Base-by-base conservation (phyloP, 805 yeast species). In the Nakazawaea anatomiae region DNA sequence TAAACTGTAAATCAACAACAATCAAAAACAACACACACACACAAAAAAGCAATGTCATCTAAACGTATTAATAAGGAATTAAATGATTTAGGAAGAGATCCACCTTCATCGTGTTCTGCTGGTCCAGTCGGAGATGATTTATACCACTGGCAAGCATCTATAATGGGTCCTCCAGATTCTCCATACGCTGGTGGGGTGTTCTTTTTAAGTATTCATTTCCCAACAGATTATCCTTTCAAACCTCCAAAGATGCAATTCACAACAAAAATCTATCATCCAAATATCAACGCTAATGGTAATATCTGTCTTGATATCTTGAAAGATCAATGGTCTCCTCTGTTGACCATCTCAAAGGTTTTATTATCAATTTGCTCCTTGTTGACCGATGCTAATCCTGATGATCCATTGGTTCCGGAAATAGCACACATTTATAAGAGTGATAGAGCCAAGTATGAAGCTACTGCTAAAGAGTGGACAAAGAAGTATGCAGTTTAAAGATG, bases 141-240 rank as follows among this genome's bases (percentile, higher is more conserved):
- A 66, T 94, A 87, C 75, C 98, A 92, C 76, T 94, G 99, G 99
- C 98, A 94, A 74, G 99, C 98, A 41, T 91, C 98, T 42, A 94
- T 94, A 68, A 89, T 94, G 95, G 99, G 99, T 46, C 99, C 99
- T 47, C 81, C 96, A 59, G 98, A 94, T 73, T 88, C 97, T 45
- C 94, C 85, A 56, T 80, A 80, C 52, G 83, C 84, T 27, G 72
- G 72, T 43, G 99, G 98, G 64, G 97, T 92, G 43, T 94, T 94
- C 72, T 94, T 94, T 79, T 80, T 94, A 56, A 84, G 96, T 50
- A 90, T 94, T 69, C 96, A 90, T 69, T 94, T 94, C 87, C 99
- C 99, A 68, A 91, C 98, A 53, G 98, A 94, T 72, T 94, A 94
- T 71, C 99, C 99, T 51, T 94, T 92, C 78, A 94, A 94, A 75